A percentile compares a stretch with the other conserved stretches of the same genome.
Evolutionary conservation across 805 yeast species (phyloP).

Genomic region (Maudiozyma serrabonitensis): DNA sequence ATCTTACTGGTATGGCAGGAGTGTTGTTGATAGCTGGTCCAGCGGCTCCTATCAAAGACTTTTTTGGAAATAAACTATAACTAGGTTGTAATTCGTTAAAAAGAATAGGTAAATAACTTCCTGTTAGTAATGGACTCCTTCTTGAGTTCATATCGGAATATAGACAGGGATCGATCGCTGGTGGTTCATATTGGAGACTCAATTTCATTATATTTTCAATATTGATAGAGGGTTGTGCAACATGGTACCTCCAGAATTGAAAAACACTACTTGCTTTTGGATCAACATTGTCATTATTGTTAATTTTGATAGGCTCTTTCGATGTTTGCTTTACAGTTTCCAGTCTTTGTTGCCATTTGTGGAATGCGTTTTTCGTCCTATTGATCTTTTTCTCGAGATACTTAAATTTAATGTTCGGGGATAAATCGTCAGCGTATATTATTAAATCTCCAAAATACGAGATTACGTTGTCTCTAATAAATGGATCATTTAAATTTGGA

Average conservation of each 20-base stretch:
- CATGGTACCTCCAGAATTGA: conserved; percentile 24
- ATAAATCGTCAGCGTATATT: conserved; percentile 32
- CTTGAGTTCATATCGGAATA: conserved; percentile 34
- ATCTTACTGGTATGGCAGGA: conserved; percentile 13
- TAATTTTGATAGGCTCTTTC: neutral
- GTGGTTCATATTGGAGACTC: conserved; percentile 59
- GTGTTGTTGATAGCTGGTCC: conserved; percentile 24
- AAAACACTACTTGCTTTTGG: conserved; percentile 19
- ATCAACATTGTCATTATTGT: conserved; percentile 13
- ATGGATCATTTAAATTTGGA: conserved; percentile 71
- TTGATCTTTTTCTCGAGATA: conserved; percentile 59
- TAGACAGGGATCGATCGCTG: conserved; percentile 23
- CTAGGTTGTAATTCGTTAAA: conserved; percentile 49
- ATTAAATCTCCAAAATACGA: conserved; percentile 87
- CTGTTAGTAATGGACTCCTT: conserved; percentile 48
- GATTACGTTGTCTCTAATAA: conserved; percentile 66
- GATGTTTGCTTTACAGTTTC: conserved; percentile 3
- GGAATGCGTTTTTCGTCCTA: conserved; percentile 61
- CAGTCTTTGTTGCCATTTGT: conserved; percentile 74
- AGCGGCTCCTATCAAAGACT: conserved; percentile 45
- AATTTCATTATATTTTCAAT: conserved; percentile 49
- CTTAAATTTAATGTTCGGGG: conserved; percentile 20
- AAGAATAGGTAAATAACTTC: conserved; percentile 54
- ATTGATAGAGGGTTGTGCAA: conserved; percentile 32
- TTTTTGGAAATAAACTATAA: conserved; percentile 47